phyloP scores from a whole-genome alignment of 345 rosid species.

The Geranium brycei region DNA sequence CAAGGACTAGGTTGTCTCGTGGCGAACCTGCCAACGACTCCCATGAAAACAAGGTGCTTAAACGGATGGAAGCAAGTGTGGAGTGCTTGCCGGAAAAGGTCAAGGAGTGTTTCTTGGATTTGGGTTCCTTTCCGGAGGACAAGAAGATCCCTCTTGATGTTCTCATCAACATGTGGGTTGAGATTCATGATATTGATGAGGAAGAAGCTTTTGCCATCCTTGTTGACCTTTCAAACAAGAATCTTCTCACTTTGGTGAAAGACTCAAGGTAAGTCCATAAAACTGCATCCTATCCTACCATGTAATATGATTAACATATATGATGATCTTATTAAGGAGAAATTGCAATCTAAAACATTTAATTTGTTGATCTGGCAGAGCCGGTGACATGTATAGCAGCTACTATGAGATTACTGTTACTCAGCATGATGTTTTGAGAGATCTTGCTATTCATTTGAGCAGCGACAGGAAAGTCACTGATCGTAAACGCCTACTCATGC shows the following conservation, averaged over 20 bases:
- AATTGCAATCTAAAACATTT: background rate
- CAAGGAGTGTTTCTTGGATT: slow-evolving; percentile 71
- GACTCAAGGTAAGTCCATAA: slow-evolving; percentile 40
- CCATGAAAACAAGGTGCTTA: slow-evolving; percentile 54
- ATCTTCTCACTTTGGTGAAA: slow-evolving; percentile 73
- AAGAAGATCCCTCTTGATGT: slow-evolving; percentile 75
- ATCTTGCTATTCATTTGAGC: slow-evolving; percentile 61
- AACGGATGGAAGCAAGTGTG: slow-evolving; percentile 66
- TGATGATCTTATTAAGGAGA: background rate
- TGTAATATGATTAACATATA: background rate
- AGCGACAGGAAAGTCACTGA: slow-evolving; percentile 29
- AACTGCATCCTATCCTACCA: background rate
- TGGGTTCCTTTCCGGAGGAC: slow-evolving; percentile 97
- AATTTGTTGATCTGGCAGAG: slow-evolving; percentile 31
- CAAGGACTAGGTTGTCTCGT: slow-evolving; percentile 38
- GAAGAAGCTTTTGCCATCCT: slow-evolving; percentile 57
- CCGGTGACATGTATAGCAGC: slow-evolving; percentile 54
- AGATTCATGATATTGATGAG: slow-evolving; percentile 44
- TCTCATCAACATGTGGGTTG: slow-evolving; percentile 82
- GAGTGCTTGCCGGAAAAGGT: slow-evolving; percentile 34
- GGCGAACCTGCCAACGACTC: slow-evolving; percentile 70
- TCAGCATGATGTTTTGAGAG: slow-evolving; percentile 87
- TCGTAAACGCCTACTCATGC: slow-evolving; percentile 56
- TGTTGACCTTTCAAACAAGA: slow-evolving; percentile 59
- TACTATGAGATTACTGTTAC: slow-evolving; percentile 57